phyloP scores from a whole-genome alignment of 2,329 filamentous ascomycete species.

The Xylariaceae sp. region DNA sequence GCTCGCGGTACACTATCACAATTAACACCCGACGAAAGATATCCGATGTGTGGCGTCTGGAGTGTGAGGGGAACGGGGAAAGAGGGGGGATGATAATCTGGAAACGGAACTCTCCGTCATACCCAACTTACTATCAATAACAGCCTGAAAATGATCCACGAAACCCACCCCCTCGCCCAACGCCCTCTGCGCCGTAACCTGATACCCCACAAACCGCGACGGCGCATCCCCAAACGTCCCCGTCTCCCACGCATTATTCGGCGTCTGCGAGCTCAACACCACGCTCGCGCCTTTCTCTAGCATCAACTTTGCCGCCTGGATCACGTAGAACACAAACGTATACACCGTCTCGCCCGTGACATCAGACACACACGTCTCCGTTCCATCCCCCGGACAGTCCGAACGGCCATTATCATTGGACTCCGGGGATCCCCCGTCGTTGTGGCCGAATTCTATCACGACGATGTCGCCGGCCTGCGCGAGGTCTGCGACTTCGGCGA shows the following conservation, averaged over 20 bases:
- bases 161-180: constrained; percentile 37
- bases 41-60: too few species aligned
- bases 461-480: constrained; percentile 56
- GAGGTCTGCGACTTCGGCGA: constrained; percentile 46
- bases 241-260: constrained; percentile 57
- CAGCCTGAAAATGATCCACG: constrained; percentile 54
- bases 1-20: constrained; percentile 36
- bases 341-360: constrained; percentile 30
- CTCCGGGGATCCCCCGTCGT: constrained; percentile 55
- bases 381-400: constrained; percentile 49
- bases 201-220: constrained; percentile 53
- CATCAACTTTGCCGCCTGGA: constrained; percentile 29
- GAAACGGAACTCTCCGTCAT: not conserved
- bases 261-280: constrained; percentile 53
- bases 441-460: constrained; percentile 66
- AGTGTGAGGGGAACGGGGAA: too few species aligned
- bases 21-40: too few species aligned
- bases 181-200: constrained; percentile 18
- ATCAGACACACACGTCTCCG: constrained; percentile 45
- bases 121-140: constrained; percentile 35
- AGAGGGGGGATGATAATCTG: too few species aligned
- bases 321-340: constrained; percentile 31
- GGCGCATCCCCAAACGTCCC: constrained; percentile 44
- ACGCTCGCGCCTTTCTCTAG: constrained; percentile 55
- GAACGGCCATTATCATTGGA: constrained; percentile 54